A percentile compares a stretch with the other conserved stretches of the same genome.
phyloP scores from a whole-genome alignment of 768 basidiomycete genomes.

The Rubroboletus pulcherrimus region DNA sequence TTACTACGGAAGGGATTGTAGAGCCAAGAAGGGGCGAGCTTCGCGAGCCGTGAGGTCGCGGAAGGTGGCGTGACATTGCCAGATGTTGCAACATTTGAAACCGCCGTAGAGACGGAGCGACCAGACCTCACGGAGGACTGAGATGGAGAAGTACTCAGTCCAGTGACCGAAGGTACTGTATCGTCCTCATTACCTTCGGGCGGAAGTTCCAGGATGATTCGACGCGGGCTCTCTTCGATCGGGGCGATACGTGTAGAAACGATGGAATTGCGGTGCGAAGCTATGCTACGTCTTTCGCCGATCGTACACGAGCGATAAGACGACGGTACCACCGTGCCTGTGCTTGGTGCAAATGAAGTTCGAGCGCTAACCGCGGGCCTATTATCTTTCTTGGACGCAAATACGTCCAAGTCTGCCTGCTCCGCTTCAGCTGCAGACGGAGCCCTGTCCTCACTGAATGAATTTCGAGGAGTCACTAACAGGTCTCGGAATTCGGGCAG shows the following conservation, averaged over 20 bases:
- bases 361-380: slow-evolving; percentile 31
- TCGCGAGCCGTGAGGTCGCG: slow-evolving; percentile 43
- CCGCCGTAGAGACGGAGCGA: slow-evolving; percentile 44
- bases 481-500: slow-evolving; percentile 44
- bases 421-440: slow-evolving; percentile 58
- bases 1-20: slow-evolving; percentile 71
- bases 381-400: slow-evolving; percentile 46
- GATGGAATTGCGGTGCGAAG: slow-evolving; percentile 49
- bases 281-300: slow-evolving; percentile 38
- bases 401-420: slow-evolving; percentile 69
- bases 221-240: slow-evolving; percentile 70
- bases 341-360: slow-evolving; percentile 41
- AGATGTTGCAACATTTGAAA: slow-evolving; percentile 18
- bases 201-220: slow-evolving; percentile 48
- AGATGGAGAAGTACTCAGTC: slow-evolving; percentile 61
- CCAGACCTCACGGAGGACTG: slow-evolving; percentile 58
- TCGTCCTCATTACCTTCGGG: slow-evolving; percentile 35
- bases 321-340: slow-evolving; percentile 33
- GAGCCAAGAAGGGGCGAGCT: slow-evolving; percentile 72
- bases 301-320: slow-evolving; percentile 33
- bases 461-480: slow-evolving; percentile 31
- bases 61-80: slow-evolving; percentile 23
- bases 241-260: slow-evolving; percentile 48
- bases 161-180: slow-evolving; percentile 31
- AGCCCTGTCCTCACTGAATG: slow-evolving; percentile 32